Percentiles rank a stretch among this genome's conserved stretches.
Conservation (phyloP, 1,139 yeast genomes). For the Magnusiomyces suaveolens region DNA sequence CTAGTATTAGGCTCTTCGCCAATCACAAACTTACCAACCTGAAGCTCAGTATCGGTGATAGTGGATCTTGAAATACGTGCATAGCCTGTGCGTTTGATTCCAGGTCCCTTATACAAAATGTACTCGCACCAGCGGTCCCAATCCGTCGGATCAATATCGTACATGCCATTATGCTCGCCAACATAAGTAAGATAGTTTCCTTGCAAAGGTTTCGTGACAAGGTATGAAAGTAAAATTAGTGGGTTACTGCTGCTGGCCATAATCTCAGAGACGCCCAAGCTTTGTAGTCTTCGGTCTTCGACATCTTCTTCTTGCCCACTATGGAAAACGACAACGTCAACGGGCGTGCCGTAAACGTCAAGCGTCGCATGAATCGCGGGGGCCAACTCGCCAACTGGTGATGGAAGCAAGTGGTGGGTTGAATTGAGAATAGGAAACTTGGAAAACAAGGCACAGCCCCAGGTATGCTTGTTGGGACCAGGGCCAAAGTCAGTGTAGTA, state of each 20-base stretch:
- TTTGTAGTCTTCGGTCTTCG: slow-evolving; percentile 84
- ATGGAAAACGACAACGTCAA: slow-evolving; percentile 94
- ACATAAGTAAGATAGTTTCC: slow-evolving; percentile 92
- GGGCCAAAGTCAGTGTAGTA: slow-evolving; percentile 97
- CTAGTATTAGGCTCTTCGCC: slow-evolving; percentile 41
- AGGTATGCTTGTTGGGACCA: slow-evolving; percentile 94
- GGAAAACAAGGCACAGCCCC: slow-evolving; percentile 92
- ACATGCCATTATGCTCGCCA: slow-evolving; percentile 73
- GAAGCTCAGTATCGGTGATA: slow-evolving; percentile 93
- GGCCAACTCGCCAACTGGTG: slow-evolving; percentile 96
- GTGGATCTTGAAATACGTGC: slow-evolving; percentile 91
- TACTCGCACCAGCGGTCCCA: slow-evolving; percentile 99
- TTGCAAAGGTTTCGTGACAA: slow-evolving; percentile 75
- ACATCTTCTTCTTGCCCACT: slow-evolving; percentile 97
- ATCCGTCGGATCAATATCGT: slow-evolving; percentile 85
- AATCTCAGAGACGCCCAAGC: slow-evolving; percentile 61
- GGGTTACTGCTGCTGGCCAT: slow-evolving; percentile 79
- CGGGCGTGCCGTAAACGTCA: slow-evolving; percentile 73
- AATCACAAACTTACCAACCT: slow-evolving; percentile 80
- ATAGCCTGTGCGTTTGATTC: slow-evolving; percentile 74
- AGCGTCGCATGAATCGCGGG: slow-evolving; percentile 96
- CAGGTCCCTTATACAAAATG: slow-evolving; percentile 63
- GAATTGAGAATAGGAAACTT: slow-evolving; percentile 89
- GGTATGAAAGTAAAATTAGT: slow-evolving; percentile 69
- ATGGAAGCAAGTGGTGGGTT: slow-evolving; percentile 82